A percentile compares a stretch with the other conserved stretches of the same genome.
phyloP scores from a whole-genome alignment of 345 rosid species.

The Moricandia moricandioides region DNA sequence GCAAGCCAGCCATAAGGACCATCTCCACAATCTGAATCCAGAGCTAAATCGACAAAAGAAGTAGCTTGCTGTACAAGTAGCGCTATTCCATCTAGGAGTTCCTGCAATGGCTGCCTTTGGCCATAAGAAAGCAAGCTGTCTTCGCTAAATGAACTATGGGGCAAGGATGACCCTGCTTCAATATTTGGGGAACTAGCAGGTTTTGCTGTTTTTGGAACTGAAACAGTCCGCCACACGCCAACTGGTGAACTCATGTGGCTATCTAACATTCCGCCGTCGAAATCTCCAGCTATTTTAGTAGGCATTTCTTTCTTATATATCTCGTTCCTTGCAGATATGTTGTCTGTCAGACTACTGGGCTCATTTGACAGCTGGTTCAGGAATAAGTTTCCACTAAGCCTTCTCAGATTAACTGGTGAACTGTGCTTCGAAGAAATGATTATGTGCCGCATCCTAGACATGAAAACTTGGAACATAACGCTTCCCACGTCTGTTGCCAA shows the following conservation, averaged over 20 bases:
- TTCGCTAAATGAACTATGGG: constrained; percentile 69
- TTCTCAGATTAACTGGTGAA: constrained; percentile 52
- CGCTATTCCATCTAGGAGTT: constrained; percentile 84
- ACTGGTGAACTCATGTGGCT: constrained; percentile 79
- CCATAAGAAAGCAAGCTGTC: constrained; percentile 79
- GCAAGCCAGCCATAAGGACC: constrained; percentile 99
- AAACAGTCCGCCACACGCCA: constrained; percentile 97
- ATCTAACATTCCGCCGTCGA: constrained; percentile 78
- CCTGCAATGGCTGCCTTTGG: constrained; percentile 90
- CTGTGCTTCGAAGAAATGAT: constrained; percentile 48
- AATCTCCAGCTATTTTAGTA: constrained; percentile 90
- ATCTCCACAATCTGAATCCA: constrained; percentile 92
- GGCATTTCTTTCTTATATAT: constrained; percentile 88
- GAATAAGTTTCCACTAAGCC: constrained; percentile 55
- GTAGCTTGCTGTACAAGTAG: constrained; percentile 97
- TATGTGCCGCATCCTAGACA: constrained; percentile 84
- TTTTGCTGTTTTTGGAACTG: constrained; percentile 76
- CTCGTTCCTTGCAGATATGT: constrained; percentile 69
- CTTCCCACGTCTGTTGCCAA: constrained; percentile 89
- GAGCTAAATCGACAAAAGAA: constrained; percentile 85
- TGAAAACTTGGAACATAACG: constrained; percentile 79
- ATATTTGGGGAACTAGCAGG: constrained; percentile 59
- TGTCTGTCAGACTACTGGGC: constrained; percentile 71
- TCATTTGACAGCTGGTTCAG: constrained; percentile 74
- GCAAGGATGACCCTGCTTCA: constrained; percentile 69